Conservation (phyloP, 352 stramenopile species). For the Phytophthora europaea region DNA sequence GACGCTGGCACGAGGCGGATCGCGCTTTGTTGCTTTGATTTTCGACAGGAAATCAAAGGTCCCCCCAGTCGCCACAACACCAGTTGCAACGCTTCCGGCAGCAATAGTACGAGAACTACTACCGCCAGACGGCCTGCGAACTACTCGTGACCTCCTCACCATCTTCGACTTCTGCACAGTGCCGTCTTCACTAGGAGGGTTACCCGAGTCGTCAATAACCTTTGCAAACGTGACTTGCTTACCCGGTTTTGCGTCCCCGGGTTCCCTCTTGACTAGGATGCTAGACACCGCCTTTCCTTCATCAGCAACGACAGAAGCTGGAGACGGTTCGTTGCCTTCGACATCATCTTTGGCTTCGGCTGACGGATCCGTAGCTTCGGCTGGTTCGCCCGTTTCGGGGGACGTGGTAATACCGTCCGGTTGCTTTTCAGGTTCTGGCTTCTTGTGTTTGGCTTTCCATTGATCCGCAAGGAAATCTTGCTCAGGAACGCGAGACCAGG, state of each 20-base stretch:
- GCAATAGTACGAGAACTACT: slow-evolving; percentile 29
- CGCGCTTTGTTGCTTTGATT: slow-evolving; percentile 57
- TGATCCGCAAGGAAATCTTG: slow-evolving; percentile 75
- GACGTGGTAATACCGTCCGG: slow-evolving; percentile 5
- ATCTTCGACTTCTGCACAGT: slow-evolving; percentile 36
- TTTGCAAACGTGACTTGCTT: slow-evolving; percentile 78
- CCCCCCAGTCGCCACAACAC: slow-evolving; percentile 77
- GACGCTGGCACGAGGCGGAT: slow-evolving; percentile 13
- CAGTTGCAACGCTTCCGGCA: slow-evolving; percentile 55
- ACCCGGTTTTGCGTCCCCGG: slow-evolving; percentile 28
- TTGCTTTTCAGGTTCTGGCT: slow-evolving; percentile 27
- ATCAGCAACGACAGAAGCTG: slow-evolving; percentile 8
- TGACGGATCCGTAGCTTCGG: neutral
- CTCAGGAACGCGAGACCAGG: slow-evolving; percentile 71
- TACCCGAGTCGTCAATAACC: slow-evolving; percentile 41
- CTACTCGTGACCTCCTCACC: slow-evolving; percentile 45
- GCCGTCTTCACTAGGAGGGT: slow-evolving; percentile 32
- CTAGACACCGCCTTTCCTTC: slow-evolving; percentile 29
- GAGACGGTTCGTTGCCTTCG: slow-evolving; percentile 14
- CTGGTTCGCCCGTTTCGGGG: slow-evolving; percentile 3
- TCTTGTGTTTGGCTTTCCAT: slow-evolving; percentile 63
- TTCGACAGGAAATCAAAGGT: slow-evolving; percentile 92
- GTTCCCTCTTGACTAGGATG: slow-evolving; percentile 30
- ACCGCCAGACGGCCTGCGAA: slow-evolving; percentile 34
- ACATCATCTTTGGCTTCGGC: slow-evolving; percentile 11